These are phyloP conservation scores for Mycena filopes DNA, from an alignment of 768 basidiomycete genomes.

Conservation along the genomic window DNA sequence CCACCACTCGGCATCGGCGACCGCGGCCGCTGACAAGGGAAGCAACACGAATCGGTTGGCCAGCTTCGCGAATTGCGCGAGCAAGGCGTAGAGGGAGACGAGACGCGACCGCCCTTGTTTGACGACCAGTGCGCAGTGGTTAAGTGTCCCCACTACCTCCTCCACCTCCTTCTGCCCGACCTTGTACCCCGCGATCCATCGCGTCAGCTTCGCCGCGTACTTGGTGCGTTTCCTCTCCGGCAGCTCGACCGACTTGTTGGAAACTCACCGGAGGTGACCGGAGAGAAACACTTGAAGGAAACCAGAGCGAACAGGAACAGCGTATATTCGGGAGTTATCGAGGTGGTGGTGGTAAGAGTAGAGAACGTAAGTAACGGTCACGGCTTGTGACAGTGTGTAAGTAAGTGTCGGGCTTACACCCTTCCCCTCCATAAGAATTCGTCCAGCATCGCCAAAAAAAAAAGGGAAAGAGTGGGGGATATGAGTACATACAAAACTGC, in stretches of 20 bases:
- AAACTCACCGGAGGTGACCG: background rate
- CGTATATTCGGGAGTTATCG: background rate
- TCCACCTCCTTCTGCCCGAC: background rate
- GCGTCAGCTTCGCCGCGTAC: background rate
- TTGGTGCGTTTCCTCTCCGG: background rate
- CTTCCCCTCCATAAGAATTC: slow-evolving; percentile 1
- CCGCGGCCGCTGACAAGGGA: background rate
- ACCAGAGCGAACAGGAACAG: background rate
- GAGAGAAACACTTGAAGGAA: too few relatives aligned
- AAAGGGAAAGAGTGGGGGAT: background rate
- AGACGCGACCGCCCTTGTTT: background rate
- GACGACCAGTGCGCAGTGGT: slow-evolving; percentile 1
- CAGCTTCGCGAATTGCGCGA: background rate
- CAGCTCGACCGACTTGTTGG: background rate
- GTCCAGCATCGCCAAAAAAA: background rate
- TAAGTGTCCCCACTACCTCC: background rate
- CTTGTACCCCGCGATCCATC: background rate
- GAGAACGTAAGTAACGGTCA: too few relatives aligned
- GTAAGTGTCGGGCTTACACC: background rate
- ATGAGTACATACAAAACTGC: too few relatives aligned
- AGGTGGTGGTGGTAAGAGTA: too few relatives aligned
- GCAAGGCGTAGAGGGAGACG: background rate
- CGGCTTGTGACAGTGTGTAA: background rate
- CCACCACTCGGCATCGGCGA: background rate
- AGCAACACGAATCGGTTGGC: background rate